Percentiles rank a stretch among this genome's conserved stretches.
phyloP scores from a whole-genome alignment of 768 basidiomycete species.

The Suillus weaverae region DNA sequence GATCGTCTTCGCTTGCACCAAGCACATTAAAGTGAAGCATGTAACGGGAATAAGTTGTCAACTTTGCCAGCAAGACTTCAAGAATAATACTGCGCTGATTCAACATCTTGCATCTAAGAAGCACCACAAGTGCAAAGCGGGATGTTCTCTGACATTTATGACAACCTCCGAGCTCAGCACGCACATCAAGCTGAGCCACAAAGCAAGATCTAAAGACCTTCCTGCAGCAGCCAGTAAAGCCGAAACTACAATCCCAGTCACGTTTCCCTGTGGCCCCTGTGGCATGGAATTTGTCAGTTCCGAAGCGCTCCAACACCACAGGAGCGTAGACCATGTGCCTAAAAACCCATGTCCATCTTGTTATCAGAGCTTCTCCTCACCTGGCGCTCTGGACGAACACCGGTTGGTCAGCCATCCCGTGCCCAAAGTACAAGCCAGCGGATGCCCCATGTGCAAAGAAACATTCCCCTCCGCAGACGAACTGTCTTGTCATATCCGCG shows the following conservation, averaged over 20 bases:
- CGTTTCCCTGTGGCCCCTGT: neutral
- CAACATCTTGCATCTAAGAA: constrained; percentile 8
- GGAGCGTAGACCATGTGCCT: neutral
- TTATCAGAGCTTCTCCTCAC: neutral
- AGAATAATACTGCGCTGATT: neutral
- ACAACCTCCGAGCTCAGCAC: constrained; percentile 4
- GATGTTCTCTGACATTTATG: constrained; percentile 3
- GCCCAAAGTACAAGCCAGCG: neutral
- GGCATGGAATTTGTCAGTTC: neutral
- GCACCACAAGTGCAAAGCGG: constrained; percentile 1
- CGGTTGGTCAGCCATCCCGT: neutral
- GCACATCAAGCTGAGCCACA: neutral
- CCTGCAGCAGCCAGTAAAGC: neutral
- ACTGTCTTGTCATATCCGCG: neutral
- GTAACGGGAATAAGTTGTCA: neutral
- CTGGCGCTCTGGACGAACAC: neutral
- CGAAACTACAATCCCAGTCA: neutral
- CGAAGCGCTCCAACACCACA: constrained; percentile 6
- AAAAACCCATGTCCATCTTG: constrained; percentile 5
- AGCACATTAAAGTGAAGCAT: constrained; percentile 1
- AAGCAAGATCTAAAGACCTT: neutral
- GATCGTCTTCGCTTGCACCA: neutral
- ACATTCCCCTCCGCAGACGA: neutral
- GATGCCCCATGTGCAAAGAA: neutral
- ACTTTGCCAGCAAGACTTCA: constrained; percentile 1